Conservation (phyloP, 2,329 filamentous ascomycete species). For the Xylaria sp. region DNA sequence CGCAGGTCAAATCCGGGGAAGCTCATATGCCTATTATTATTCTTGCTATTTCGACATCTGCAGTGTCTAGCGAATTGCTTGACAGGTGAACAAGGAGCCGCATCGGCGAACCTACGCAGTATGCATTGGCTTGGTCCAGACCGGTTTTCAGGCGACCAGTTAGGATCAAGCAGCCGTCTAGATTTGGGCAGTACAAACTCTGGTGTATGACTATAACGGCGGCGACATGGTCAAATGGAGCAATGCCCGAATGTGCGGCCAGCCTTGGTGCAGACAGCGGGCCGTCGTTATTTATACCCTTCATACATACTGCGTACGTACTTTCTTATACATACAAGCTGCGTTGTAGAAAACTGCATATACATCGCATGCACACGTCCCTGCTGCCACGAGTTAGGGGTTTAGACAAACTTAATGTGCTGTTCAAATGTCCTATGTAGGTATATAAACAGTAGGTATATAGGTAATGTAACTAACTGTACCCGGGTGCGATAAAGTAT, state of each 20-base stretch:
- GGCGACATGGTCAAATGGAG: conserved; percentile 42
- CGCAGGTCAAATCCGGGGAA: conserved; percentile 26
- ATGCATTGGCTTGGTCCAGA: conserved; percentile 25
- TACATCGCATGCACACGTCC: not conserved
- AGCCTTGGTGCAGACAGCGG: conserved; percentile 28
- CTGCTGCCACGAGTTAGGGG: no score
- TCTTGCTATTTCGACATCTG: not conserved
- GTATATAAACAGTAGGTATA: no score
- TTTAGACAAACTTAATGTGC: no score
- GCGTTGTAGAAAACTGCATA: not conserved
- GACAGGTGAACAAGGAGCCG: conserved; percentile 17
- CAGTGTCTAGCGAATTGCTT: not conserved
- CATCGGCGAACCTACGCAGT: conserved; percentile 23
- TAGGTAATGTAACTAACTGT: no score
- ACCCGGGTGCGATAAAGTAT: not conserved
- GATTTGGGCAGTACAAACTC: conserved; percentile 21
- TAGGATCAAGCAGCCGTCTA: conserved; percentile 26
- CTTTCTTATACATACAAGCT: not conserved
- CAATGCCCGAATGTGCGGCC: conserved; percentile 29
- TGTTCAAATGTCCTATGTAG: no score
- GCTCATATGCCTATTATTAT: not conserved
- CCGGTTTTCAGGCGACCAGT: conserved; percentile 29
- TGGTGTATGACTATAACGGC: conserved; percentile 25
- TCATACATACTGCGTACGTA: conserved; percentile 14
- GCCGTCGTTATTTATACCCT: conserved; percentile 5